phyloP scores from a whole-genome alignment of 78 protist genomes.

The Dictyostelium citrinum region DNA sequence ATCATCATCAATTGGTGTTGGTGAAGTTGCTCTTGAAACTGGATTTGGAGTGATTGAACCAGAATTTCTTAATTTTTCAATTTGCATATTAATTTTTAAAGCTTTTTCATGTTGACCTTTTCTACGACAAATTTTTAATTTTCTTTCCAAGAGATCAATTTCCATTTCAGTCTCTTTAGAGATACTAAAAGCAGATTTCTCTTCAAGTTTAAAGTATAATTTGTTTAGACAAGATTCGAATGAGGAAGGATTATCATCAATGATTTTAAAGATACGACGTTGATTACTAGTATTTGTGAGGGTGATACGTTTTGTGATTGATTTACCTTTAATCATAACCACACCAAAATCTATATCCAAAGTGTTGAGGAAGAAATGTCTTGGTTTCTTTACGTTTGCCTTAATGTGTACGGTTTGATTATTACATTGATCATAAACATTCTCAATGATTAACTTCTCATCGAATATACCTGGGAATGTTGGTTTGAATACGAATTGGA shows the following conservation, averaged over 20 bases:
- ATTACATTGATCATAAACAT: slow-evolving; percentile 73
- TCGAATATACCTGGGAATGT: slow-evolving; percentile 79
- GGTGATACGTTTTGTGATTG: slow-evolving; percentile 15
- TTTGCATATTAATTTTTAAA: slow-evolving; percentile 36
- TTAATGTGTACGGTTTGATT: slow-evolving; percentile 75
- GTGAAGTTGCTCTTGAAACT: slow-evolving; percentile 56
- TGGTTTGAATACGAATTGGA: slow-evolving; percentile 84
- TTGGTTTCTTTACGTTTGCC: slow-evolving; percentile 72
- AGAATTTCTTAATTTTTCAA: slow-evolving; percentile 35
- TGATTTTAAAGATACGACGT: slow-evolving; percentile 51
- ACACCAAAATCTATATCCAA: slow-evolving; percentile 70
- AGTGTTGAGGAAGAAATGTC: slow-evolving; percentile 59
- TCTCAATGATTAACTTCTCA: slow-evolving; percentile 78
- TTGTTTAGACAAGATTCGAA: slow-evolving; percentile 58
- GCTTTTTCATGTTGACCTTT: slow-evolving; percentile 79
- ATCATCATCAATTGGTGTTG: slow-evolving; percentile 19
- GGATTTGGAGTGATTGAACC: slow-evolving; percentile 45
- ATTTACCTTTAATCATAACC: slow-evolving; percentile 12
- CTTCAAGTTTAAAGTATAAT: slow-evolving; percentile 38
- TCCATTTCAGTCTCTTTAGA: slow-evolving; percentile 57
- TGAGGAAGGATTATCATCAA: slow-evolving; percentile 39
- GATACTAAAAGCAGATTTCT: slow-evolving; percentile 25
- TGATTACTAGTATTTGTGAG: slow-evolving; percentile 61
- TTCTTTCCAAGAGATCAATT: slow-evolving; percentile 61
- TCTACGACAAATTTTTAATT: slow-evolving; percentile 71